Evolutionary conservation across 176 grass and related monocot genomes (phyloP).

Genomic region (Microstegium vimineum): DNA sequence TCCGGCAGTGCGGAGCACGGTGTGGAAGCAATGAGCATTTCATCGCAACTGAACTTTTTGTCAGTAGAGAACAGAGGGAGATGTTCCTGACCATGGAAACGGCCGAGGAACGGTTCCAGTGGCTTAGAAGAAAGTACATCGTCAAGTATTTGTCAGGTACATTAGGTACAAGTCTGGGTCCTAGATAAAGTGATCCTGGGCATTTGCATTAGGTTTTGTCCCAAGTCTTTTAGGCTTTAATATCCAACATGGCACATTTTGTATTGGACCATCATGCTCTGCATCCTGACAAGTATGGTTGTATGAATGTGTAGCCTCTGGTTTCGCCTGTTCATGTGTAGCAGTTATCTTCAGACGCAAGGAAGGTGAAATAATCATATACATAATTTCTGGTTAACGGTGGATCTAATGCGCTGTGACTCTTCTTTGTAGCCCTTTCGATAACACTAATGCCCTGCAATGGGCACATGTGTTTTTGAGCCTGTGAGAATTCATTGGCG

Average conservation of each 20-base stretch:
- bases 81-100: slow-evolving; percentile 48
- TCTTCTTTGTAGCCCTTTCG: neutral
- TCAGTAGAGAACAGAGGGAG: slow-evolving; percentile 30
- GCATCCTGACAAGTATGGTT: slow-evolving; percentile 19
- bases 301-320: neutral
- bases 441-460: neutral
- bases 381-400: neutral
- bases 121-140: slow-evolving; percentile 46
- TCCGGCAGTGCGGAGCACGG: slow-evolving; percentile 30
- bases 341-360: neutral
- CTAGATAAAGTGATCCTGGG: neutral
- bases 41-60: slow-evolving; percentile 43
- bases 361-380: neutral
- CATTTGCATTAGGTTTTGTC: neutral
- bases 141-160: slow-evolving; percentile 12
- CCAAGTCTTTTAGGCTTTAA: neutral
- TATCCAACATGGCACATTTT: neutral
- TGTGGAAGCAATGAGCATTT: slow-evolving; percentile 37
- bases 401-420: neutral
- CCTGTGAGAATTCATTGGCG: neutral
- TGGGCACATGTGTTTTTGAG: neutral
- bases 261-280: neutral
- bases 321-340: neutral
- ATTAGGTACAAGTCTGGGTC: slow-evolving; percentile 3
- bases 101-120: slow-evolving; percentile 26